Base-by-base conservation (phyloP, 139 green algal species). In the Tetraselmis striata region DNA sequence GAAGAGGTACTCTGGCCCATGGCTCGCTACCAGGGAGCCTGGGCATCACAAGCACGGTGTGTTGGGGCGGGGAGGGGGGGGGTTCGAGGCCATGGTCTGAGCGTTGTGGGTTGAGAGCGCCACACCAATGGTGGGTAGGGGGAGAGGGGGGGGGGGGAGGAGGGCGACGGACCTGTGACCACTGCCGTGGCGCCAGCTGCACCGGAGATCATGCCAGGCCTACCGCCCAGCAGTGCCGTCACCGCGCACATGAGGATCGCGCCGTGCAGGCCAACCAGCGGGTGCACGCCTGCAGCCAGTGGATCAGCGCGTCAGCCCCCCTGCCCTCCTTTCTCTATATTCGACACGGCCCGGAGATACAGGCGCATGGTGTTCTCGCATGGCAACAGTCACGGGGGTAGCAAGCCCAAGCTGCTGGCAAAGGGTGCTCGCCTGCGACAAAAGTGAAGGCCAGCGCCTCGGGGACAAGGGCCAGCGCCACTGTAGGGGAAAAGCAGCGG, bases 371-470 rank as follows among this genome's bases (percentile, higher is more conserved):
- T n/a, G n/a, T n/a, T n/a, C n/a, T n/a, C n/a, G n/a, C n/a, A n/a
- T n/a, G n/a, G n/a, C n/a, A n/a, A n/a, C n/a, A n/a, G n/a, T n/a
- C n/a, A n/a, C n/a, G n/a, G n/a, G n/a, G n/a, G n/a, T n/a, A n/a
- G n/a, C n/a, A n/a, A n/a, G n/a, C n/a, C n/a, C 75, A 67, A 67
- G 45, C 11, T 67, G 11, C 5, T 25, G 45, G 45, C 11, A 67
- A 67, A 25, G 45, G 5, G 45, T 18, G 18, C 11, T 11, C 28
- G 22, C 28, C 75, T 1, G 84, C 84, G 59, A 87, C 84, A 59
- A 87, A 87, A 25, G 84, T 85, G 75, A 87, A 87, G 30, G 84
- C 80, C 1, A 87, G 67, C 28, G 84, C 78, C 84, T 87, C 84
- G 0, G 84, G 84, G 0, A 87, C 78, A 77, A 87, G 82, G 1